Evolutionary conservation across 2,329 filamentous ascomycete species (phyloP).

Genomic region (Penicillium sp.): DNA sequence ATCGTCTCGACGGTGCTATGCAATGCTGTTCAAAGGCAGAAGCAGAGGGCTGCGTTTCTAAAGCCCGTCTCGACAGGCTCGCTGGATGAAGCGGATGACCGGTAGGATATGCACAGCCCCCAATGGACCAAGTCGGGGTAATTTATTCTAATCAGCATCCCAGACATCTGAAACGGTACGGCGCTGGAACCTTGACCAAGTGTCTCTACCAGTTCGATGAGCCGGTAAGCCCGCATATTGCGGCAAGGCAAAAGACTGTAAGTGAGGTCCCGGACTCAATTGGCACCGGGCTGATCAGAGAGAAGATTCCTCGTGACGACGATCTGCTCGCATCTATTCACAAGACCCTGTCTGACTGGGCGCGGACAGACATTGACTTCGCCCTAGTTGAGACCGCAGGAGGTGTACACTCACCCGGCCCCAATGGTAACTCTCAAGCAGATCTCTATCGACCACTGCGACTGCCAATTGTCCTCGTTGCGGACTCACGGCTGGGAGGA

Average conservation of each 20-base stretch:
- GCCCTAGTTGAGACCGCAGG: slow-evolving; percentile 79
- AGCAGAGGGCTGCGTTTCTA: slow-evolving; percentile 62
- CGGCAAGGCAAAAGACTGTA: slow-evolving; percentile 55
- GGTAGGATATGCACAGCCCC: slow-evolving; percentile 46
- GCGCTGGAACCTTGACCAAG: slow-evolving; percentile 57
- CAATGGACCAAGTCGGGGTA: background rate
- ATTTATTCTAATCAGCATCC: background rate
- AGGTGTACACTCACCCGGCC: slow-evolving; percentile 76
- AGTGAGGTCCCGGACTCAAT: background rate
- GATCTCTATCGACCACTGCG: slow-evolving; percentile 75
- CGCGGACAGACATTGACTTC: slow-evolving; percentile 51
- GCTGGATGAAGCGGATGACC: slow-evolving; percentile 67
- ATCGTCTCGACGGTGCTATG: slow-evolving; percentile 74
- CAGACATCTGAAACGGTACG: slow-evolving; percentile 66
- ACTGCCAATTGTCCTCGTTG: slow-evolving; percentile 72
- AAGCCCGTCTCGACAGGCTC: slow-evolving; percentile 83
- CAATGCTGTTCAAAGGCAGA: slow-evolving; percentile 56
- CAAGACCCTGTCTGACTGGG: slow-evolving; percentile 41
- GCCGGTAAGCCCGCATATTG: slow-evolving; percentile 76
- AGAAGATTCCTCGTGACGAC: slow-evolving; percentile 52
- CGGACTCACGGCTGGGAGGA: slow-evolving; percentile 73
- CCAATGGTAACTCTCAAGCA: slow-evolving; percentile 73
- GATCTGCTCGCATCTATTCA: slow-evolving; percentile 54
- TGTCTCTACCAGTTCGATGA: slow-evolving; percentile 72
- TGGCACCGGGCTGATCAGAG: background rate